Conservation (phyloP, 768 basidiomycete genomes). For the Rhodotorula toruloides region DNA sequence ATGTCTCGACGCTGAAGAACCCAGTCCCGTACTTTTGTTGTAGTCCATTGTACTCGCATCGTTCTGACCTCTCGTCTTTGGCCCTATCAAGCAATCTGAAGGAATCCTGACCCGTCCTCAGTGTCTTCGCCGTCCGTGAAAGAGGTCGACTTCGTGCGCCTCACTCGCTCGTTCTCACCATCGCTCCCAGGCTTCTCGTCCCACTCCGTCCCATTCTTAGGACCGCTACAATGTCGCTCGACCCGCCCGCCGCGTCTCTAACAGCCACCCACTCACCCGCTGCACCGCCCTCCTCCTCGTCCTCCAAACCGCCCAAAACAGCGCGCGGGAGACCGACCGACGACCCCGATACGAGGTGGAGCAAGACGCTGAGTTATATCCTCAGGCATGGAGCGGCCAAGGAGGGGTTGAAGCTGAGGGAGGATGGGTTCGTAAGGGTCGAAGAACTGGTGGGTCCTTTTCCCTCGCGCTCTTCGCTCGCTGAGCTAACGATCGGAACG, state of each 20-base stretch:
- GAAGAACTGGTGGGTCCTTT: constrained; percentile 65
- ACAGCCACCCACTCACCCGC: background rate
- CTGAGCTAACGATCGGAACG: background rate
- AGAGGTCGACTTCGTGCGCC: no score
- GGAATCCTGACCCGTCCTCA: no score
- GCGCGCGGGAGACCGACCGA: constrained; percentile 51
- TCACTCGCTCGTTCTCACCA: background rate
- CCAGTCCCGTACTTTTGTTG: no score
- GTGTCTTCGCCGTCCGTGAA: no score
- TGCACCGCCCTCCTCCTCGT: background rate
- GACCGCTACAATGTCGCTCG: background rate
- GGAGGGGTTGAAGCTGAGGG: constrained; percentile 67
- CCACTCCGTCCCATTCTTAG: background rate
- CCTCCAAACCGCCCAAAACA: constrained; percentile 8
- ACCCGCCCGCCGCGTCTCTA: background rate
- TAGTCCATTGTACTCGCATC: no score
- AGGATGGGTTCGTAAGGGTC: constrained; percentile 80
- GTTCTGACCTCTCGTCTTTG: no score
- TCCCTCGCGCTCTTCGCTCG: background rate
- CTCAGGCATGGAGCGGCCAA: constrained; percentile 82
- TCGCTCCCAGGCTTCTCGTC: background rate
- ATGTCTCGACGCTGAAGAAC: no score
- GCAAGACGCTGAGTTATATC: constrained; percentile 83
- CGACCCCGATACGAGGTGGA: constrained; percentile 62
- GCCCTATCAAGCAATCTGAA: no score